Evolutionary conservation across 164 flowering plant genomes (phyloP).

Genomic region (grape (Vitis vinifera)): DNA sequence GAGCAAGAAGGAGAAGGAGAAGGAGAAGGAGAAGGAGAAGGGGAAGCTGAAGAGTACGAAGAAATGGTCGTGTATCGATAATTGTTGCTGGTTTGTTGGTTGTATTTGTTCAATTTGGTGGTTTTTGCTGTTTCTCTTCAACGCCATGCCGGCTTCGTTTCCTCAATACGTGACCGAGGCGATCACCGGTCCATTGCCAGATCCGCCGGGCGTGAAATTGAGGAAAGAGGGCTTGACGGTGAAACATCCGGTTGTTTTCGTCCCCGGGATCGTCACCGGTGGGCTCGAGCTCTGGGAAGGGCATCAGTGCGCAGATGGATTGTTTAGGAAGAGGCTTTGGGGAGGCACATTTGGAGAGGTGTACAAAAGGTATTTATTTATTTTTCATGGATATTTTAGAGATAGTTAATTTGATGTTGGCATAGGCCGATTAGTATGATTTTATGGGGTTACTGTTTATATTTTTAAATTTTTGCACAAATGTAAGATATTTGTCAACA

Average conservation of each 20-base stretch:
- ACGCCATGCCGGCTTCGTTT: constrained; percentile 79
- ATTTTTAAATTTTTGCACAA: too few relatives aligned
- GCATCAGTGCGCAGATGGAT: constrained; percentile 70
- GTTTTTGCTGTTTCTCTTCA: constrained; percentile 49
- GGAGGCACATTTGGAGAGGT: constrained; percentile 87
- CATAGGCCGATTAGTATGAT: not conserved
- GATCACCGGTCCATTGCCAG: constrained; percentile 79
- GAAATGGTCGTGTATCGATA: constrained; percentile 39
- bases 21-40: constrained; percentile 7
- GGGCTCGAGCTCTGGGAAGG: constrained; percentile 95
- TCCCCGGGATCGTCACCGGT: constrained; percentile 90
- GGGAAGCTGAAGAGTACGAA: not conserved
- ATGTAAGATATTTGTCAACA: too few relatives aligned
- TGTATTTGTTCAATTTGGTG: constrained; percentile 62
- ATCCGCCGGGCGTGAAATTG: constrained; percentile 79
- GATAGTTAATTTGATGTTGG: not conserved
- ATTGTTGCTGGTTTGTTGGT: constrained; percentile 67
- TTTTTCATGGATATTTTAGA: not conserved
- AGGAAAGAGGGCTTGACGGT: constrained; percentile 65
- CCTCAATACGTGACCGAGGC: constrained; percentile 89
- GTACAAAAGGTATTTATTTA: constrained; percentile 57
- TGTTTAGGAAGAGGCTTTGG: constrained; percentile 86
- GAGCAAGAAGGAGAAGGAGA: constrained; percentile 9
- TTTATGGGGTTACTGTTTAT: too few relatives aligned
- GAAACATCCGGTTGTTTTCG: constrained; percentile 82